Evolutionary conservation across 1,284 basidiomycete genomes (phyloP).

Genomic region (Malassezia globosa): DNA sequence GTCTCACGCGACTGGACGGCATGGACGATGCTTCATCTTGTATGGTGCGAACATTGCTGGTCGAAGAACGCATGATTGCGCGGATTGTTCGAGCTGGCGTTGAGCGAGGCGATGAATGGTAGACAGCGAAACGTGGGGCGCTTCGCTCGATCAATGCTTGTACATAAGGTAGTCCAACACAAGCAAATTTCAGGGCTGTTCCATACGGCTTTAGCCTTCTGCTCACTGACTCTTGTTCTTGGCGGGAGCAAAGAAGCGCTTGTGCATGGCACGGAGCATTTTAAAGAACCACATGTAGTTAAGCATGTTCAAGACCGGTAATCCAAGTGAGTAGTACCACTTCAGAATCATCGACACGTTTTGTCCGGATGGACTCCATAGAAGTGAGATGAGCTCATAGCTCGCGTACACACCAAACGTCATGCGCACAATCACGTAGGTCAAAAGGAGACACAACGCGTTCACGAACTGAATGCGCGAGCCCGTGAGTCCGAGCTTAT

Average conservation of each 20-base stretch:
- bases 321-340: slow-evolving; percentile 31
- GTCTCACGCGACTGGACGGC: not conserved
- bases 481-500: slow-evolving; percentile 48
- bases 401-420: slow-evolving; percentile 41
- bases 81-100: slow-evolving; percentile 16
- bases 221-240: not conserved
- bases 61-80: slow-evolving; percentile 22
- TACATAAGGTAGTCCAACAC: no score
- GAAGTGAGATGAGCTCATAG: slow-evolving; percentile 13
- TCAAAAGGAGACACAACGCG: slow-evolving; percentile 37
- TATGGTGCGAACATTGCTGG: slow-evolving; percentile 21
- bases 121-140: no score
- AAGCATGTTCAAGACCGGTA: slow-evolving; percentile 32
- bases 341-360: slow-evolving; percentile 17
- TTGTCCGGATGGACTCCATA: slow-evolving; percentile 1
- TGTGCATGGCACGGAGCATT: slow-evolving; percentile 44
- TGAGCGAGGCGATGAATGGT: slow-evolving; percentile 22
- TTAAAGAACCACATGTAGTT: slow-evolving; percentile 48
- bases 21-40: slow-evolving; percentile 4
- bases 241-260: slow-evolving; percentile 28
- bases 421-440: slow-evolving; percentile 45
- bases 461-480: slow-evolving; percentile 45
- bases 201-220: no score
- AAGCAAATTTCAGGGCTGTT: no score
- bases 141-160: no score